These are phyloP conservation scores for Eutypa lata DNA, from an alignment of 2,329 filamentous ascomycete genomes.

Conservation along the genomic window DNA sequence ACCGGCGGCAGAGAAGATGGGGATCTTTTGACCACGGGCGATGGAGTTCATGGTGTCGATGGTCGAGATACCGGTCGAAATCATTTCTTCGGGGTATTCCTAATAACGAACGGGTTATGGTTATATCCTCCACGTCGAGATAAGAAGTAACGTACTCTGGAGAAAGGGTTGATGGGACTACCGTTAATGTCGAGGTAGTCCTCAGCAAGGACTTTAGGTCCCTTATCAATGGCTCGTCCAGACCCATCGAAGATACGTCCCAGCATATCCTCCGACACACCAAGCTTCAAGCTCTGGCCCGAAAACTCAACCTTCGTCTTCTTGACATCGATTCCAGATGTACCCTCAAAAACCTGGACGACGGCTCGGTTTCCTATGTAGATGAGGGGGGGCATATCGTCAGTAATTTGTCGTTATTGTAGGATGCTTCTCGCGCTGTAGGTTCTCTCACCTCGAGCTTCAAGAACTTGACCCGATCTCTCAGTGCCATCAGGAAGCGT, in stretches of 20 bases:
- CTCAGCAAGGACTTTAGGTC: conserved; percentile 94
- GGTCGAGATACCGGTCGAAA: conserved; percentile 97
- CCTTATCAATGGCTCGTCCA: conserved; percentile 96
- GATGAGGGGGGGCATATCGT: conserved; percentile 17
- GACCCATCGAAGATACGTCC: conserved; percentile 98
- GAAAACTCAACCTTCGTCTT: conserved; percentile 99
- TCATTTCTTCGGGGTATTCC: conserved; percentile 99
- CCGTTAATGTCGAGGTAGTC: conserved; percentile 99
- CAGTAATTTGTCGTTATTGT: conserved; percentile 8
- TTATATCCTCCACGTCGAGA: neutral
- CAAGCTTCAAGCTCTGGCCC: conserved; percentile 94
- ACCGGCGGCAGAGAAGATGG: conserved; percentile 98
- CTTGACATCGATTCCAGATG: conserved; percentile 96
- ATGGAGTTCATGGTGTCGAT: conserved; percentile 99
- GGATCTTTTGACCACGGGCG: conserved; percentile 98
- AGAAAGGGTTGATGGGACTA: conserved; percentile 97
- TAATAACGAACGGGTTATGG: conserved; percentile 34
- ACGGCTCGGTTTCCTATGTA: conserved; percentile 79
- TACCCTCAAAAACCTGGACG: conserved; percentile 98
- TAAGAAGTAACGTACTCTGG: conserved; percentile 62
- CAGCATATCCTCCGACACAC: conserved; percentile 99
- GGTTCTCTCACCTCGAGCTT: conserved; percentile 76
- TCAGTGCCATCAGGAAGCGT: conserved; percentile 94
- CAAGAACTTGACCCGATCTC: conserved; percentile 91
- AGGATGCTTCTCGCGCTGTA: neutral